Base-by-base conservation (phyloP, 1,284 basidiomycete genomes). In the Boletus semigastroideus region DNA sequence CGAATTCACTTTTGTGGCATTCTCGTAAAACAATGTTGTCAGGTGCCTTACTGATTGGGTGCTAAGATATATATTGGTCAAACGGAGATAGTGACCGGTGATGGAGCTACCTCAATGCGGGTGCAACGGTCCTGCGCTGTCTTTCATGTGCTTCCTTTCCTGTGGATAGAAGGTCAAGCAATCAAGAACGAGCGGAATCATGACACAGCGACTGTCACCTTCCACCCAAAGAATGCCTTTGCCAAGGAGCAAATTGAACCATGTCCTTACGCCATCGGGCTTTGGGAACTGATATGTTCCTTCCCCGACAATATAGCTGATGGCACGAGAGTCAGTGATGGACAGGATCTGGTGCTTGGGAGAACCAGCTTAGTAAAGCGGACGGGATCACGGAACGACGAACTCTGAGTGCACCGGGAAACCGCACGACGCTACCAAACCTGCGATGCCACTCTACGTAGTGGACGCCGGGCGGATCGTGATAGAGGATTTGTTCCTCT, bases 151-250 rank as follows among this genome's bases (percentile, higher is more conserved):
- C 74, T 41, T 74, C 73, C 61, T 77, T 82, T 1, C 80, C 79
- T 80, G 36, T 17, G 25, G 19, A 49, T 20, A 45, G 17, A 33
- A 36, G 42, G 38, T 52, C 42, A 17, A 33, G 33, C 37, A 25
- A 25, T 25, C 25, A 25, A 25, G 25, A 27, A 47, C 10, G 46
- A 30, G 38, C 17, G 5, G 27, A 31, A 19, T 30, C 22, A 50
- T 42, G 34, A 44, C 11, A 31, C 16, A 37, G 9, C 20, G 53
- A 19, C 5, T 27, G 38, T 56, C 52, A 79, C 80, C 81, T 76
- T 84, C 82, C 16, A 80, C 73, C 77, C 80, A 83, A 17, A 84
- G 73, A 51, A 84, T 78, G n/a, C 82, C 82, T 65, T 83, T 74
- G 16, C 82, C 82, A 5, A 82, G 70, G 2, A 80, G 74, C 28